Conservation (phyloP, 1,284 basidiomycete genomes). For the Ceraceosorus guamensis region DNA sequence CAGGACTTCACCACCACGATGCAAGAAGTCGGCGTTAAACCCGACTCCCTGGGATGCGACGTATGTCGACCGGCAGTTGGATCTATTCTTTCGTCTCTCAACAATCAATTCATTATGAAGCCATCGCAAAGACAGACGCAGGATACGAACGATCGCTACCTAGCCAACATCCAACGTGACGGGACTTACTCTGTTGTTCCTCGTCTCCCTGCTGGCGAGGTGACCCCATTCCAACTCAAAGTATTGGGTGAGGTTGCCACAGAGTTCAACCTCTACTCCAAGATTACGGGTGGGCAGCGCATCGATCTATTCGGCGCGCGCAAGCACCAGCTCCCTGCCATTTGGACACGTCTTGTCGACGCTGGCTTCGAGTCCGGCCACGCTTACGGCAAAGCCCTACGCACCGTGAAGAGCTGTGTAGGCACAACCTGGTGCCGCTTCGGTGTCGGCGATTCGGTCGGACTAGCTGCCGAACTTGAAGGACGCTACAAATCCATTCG, state of each 20-base stretch:
- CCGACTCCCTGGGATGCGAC: conserved; percentile 62
- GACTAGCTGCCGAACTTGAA: conserved; percentile 65
- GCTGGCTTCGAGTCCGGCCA: conserved; percentile 71
- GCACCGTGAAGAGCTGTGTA: conserved; percentile 60
- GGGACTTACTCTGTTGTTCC: conserved; percentile 69
- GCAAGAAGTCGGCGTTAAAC: conserved; percentile 54
- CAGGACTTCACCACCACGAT: conserved; percentile 59
- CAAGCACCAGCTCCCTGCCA: conserved; percentile 67
- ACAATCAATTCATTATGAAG: conserved; percentile 64
- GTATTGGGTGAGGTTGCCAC: conserved; percentile 64
- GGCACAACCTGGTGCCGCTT: conserved; percentile 66
- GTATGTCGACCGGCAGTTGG: conserved; percentile 66
- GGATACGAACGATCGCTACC: conserved; percentile 62
- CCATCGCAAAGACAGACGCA: conserved; percentile 64
- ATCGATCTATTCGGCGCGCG: conserved; percentile 68
- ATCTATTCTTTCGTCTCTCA: conserved; percentile 62
- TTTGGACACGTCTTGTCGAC: conserved; percentile 63
- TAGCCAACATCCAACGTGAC: conserved; percentile 70
- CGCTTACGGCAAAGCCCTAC: conserved; percentile 61
- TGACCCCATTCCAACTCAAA: conserved; percentile 64
- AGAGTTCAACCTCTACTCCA: conserved; percentile 60
- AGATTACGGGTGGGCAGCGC: conserved; percentile 54
- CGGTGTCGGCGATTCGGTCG: conserved; percentile 68
- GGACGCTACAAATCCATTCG: conserved; percentile 65
- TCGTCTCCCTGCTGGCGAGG: conserved; percentile 62